These are phyloP conservation scores for Stephania yunnanensis DNA, from an alignment of 164 flowering plant genomes.

Conservation along the genomic window DNA sequence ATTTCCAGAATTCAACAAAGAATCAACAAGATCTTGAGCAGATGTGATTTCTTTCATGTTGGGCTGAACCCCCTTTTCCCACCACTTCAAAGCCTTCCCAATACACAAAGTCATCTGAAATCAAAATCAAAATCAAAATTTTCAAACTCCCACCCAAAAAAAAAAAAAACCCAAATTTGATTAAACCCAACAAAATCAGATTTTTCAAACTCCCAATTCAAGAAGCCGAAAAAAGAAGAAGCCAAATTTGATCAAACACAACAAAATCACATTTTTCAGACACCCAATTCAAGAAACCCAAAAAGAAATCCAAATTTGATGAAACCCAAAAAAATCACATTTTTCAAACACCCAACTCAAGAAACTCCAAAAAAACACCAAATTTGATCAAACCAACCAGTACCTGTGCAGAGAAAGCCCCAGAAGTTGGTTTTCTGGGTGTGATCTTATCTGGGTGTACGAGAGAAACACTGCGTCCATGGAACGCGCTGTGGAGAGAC, in stretches of 20 bases:
- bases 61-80: conserved; percentile 67
- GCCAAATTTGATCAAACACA: too few relatives aligned
- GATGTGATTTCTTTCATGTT: conserved; percentile 65
- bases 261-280: too few relatives aligned
- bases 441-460: conserved; percentile 2
- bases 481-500: conserved; percentile 21
- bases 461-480: conserved; percentile 21
- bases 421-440: conserved; percentile 12
- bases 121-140: background rate
- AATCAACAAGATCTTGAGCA: conserved; percentile 67
- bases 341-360: too few relatives aligned
- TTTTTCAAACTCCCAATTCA: background rate
- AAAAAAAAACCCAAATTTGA: background rate
- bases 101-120: conserved; percentile 35
- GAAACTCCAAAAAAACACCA: too few relatives aligned
- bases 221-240: background rate
- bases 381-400: too few relatives aligned
- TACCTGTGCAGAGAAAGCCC: conserved; percentile 25
- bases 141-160: background rate
- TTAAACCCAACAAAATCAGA: background rate
- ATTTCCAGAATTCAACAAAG: conserved; percentile 59
- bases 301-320: too few relatives aligned
- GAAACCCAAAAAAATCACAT: too few relatives aligned
- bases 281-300: too few relatives aligned
- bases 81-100: conserved; percentile 64